Conservation (phyloP, 2,329 filamentous ascomycete species). For the Penicillium sp. region DNA sequence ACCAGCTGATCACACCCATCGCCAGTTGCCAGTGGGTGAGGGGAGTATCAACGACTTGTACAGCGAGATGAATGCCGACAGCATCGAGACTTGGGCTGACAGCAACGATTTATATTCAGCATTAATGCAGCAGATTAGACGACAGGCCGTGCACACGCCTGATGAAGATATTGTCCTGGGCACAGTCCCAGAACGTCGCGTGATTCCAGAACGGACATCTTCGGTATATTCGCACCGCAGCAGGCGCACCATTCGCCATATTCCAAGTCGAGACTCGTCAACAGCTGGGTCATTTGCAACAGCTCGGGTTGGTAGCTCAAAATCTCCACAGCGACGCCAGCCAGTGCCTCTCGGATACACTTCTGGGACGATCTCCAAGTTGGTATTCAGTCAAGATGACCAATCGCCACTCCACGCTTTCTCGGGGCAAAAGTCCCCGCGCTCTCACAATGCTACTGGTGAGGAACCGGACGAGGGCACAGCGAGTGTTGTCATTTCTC, state of each 20-base stretch:
- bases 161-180: slow-evolving; percentile 31
- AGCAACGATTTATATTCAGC: slow-evolving; percentile 47
- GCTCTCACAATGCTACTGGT: not conserved
- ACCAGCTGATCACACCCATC: not conserved
- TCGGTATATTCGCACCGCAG: slow-evolving; percentile 29
- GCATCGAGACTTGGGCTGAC: slow-evolving; percentile 32
- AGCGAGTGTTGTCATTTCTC: slow-evolving; percentile 22
- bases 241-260: slow-evolving; percentile 32
- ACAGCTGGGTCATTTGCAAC: slow-evolving; percentile 35
- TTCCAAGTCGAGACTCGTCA: slow-evolving; percentile 35
- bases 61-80: slow-evolving; percentile 13
- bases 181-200: slow-evolving; percentile 33
- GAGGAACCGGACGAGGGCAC: slow-evolving; percentile 23
- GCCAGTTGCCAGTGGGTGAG: slow-evolving; percentile 17
- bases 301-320: slow-evolving; percentile 22
- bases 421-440: not conserved
- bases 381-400: not conserved
- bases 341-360: slow-evolving; percentile 1
- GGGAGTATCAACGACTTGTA: not conserved
- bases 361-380: slow-evolving; percentile 5
- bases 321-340: slow-evolving; percentile 24
- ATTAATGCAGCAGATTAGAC: slow-evolving; percentile 44
- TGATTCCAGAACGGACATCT: slow-evolving; percentile 30
- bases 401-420: not conserved
- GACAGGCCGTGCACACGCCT: slow-evolving; percentile 17